Evolutionary conservation across 2,329 filamentous ascomycete genomes (phyloP), one percentile per base, ranked within the genome.

Genomic region (Neonectria ditissima): DNA sequence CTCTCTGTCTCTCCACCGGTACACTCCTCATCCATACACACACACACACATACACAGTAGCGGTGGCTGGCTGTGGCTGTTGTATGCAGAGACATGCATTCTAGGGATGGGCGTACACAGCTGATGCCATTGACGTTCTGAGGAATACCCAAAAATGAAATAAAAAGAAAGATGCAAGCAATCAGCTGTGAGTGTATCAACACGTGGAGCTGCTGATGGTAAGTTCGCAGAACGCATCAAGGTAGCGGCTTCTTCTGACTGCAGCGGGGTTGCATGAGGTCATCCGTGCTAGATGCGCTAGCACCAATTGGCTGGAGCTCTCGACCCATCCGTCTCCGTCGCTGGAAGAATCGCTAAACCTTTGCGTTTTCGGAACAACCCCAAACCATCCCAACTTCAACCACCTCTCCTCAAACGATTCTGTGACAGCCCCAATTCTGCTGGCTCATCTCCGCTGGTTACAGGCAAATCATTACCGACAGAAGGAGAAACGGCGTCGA

Each of bases 191-290:
- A 20, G n/a, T 41, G 4, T 5, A 20, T 41, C n/a, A 7, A 10
- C 37, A 41, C 37, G n/a, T 20, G 37, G 37, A 41, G n/a, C n/a
- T 41, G 37, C 11, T 41, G 9, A 7, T 41, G 37, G 37, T 18
- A 6, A 37, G 39, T 51, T 16, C 26, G 24, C 20, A 50, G 26
- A 20, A 45, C 55, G 45, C 55, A 43, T 55, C 43, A 5, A 37
- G 55, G 37, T 34, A 34, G 41, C 37, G 22, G 28, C 14, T 37
- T 13, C 51, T 34, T 58, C 47, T 54, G 9, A 16, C 24, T 39
- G 37, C 54, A 45, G 73, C 74, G 73, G 73, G 72, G 72, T 64
- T 62, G 34, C 53, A 73, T 75, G 73, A 75, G 72, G 73, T 75
- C 73, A 75, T 73, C 51, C 66, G 57, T 62, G 51, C 66, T 37